phyloP scores from a whole-genome alignment of 2,329 filamentous ascomycete genomes.

The Xylaria sp. region DNA sequence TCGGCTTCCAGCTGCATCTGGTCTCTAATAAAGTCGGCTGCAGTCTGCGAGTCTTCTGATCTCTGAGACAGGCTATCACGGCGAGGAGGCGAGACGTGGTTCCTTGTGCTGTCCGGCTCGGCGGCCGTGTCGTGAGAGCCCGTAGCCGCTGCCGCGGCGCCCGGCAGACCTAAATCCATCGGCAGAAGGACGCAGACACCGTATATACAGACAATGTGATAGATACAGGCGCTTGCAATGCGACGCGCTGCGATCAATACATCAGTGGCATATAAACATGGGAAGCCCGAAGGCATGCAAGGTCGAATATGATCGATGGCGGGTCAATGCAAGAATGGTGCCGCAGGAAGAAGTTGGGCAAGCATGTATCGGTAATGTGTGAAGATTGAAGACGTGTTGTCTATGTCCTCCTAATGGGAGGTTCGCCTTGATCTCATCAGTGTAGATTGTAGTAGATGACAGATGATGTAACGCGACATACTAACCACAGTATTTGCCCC shows the following conservation, averaged over 20 bases:
- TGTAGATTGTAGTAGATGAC: too few relatives aligned
- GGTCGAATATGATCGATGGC: background rate
- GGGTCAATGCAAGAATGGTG: background rate
- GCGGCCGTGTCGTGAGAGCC: slow-evolving; percentile 44
- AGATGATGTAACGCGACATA: slow-evolving; percentile 23
- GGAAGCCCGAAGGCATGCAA: background rate
- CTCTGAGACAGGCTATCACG: slow-evolving; percentile 70
- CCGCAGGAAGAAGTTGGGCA: background rate
- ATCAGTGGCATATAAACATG: background rate
- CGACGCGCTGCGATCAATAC: background rate
- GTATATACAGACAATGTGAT: background rate
- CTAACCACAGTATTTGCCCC: background rate
- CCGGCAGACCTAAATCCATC: slow-evolving; percentile 54
- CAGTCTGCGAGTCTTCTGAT: slow-evolving; percentile 73
- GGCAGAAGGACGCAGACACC: slow-evolving; percentile 1
- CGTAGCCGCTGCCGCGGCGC: slow-evolving; percentile 33
- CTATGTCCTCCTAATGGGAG: background rate
- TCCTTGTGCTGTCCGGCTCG: slow-evolving; percentile 32
- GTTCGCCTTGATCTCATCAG: background rate
- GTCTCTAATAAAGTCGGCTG: slow-evolving; percentile 83
- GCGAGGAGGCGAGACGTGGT: slow-evolving; percentile 52
- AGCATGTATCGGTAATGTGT: background rate
- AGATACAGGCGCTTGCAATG: background rate
- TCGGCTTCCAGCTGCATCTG: slow-evolving; percentile 94
- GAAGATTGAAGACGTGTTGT: background rate